These are phyloP conservation scores for Neurospora sp. DNA, from an alignment of 495 filamentous ascomycete species.

Conservation along the genomic window DNA sequence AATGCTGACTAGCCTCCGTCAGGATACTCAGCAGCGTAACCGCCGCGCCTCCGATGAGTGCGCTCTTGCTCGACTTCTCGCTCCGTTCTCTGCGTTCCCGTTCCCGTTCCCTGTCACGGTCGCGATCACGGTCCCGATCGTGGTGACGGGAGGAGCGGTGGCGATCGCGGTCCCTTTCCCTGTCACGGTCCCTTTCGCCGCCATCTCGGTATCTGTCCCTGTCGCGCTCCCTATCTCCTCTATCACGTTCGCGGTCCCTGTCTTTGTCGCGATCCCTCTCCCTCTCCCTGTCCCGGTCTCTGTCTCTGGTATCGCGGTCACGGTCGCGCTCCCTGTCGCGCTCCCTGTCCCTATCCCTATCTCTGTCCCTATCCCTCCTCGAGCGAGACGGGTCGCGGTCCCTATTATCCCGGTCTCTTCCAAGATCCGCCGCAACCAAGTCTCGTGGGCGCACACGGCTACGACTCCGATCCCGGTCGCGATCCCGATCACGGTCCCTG, in stretches of 20 bases:
- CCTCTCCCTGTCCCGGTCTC: conserved; percentile 4
- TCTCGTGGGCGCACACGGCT: conserved; percentile 7
- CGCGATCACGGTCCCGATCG: conserved; percentile 1
- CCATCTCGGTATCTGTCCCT: conserved; percentile 6
- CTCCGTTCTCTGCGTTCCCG: conserved; percentile 14
- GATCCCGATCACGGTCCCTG: conserved; percentile 15
- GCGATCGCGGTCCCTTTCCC: conserved; percentile 13
- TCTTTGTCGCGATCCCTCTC: not conserved
- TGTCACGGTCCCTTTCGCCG: conserved; percentile 7
- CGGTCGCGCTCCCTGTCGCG: conserved; percentile 4
- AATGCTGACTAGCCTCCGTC: conserved; percentile 34
- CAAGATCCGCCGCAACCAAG: conserved; percentile 3
- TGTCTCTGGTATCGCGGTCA: conserved; percentile 3
- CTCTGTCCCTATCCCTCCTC: conserved; percentile 6
- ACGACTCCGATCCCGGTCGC: conserved; percentile 8
- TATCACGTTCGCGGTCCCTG: conserved; percentile 15
- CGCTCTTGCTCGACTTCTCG: conserved; percentile 21
- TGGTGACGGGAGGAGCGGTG: too few relatives aligned
- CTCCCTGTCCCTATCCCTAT: not conserved
- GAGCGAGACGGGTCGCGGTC: conserved; percentile 5
- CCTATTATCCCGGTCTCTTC: conserved; percentile 8
- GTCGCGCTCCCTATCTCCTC: conserved; percentile 7
- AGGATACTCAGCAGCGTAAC: conserved; percentile 41
- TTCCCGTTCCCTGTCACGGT: conserved; percentile 14
- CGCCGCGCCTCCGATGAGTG: conserved; percentile 40